Conservation (phyloP, 2,329 filamentous ascomycete genomes). For the Scytalidium lignicola region DNA sequence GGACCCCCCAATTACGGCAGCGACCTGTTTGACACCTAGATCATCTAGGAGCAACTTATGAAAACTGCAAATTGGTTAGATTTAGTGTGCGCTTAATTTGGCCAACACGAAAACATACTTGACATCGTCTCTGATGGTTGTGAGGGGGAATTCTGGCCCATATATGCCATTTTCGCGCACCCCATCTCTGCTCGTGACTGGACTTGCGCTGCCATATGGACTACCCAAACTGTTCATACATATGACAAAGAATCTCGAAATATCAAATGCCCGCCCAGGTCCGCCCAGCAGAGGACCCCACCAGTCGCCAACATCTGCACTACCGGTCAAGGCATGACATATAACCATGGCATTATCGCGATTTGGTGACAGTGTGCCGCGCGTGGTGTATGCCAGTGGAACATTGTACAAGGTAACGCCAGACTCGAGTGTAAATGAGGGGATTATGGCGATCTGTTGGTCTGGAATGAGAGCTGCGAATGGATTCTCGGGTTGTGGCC, state of each 20-base stretch:
- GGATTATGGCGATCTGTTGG: conserved; percentile 80
- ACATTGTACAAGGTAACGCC: conserved; percentile 77
- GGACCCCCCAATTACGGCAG: conserved; percentile 75
- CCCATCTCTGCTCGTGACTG: conserved; percentile 83
- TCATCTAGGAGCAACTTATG: conserved; percentile 79
- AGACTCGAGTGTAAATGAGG: conserved; percentile 88
- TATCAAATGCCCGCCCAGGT: conserved; percentile 73
- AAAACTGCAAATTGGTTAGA: conserved; percentile 44
- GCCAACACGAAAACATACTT: conserved; percentile 54
- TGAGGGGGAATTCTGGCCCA: conserved; percentile 92
- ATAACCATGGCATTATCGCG: conserved; percentile 68
- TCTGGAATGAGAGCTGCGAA: conserved; percentile 82
- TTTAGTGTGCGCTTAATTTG: background rate
- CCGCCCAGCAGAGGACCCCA: conserved; percentile 80
- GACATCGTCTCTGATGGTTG: conserved; percentile 92
- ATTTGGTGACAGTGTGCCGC: conserved; percentile 53
- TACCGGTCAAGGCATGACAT: conserved; percentile 81
- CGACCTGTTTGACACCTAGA: conserved; percentile 71
- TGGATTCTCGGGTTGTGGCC: conserved; percentile 81
- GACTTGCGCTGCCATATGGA: conserved; percentile 82
- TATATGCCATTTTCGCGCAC: conserved; percentile 70
- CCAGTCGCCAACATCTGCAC: conserved; percentile 81
- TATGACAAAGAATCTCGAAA: conserved; percentile 76
- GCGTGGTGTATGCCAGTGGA: conserved; percentile 62
- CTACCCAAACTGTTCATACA: conserved; percentile 84